A percentile compares a stretch with the other conserved stretches of the same genome.
Conservation (phyloP, 805 yeast genomes). For the Hanseniaspora thailandica region DNA sequence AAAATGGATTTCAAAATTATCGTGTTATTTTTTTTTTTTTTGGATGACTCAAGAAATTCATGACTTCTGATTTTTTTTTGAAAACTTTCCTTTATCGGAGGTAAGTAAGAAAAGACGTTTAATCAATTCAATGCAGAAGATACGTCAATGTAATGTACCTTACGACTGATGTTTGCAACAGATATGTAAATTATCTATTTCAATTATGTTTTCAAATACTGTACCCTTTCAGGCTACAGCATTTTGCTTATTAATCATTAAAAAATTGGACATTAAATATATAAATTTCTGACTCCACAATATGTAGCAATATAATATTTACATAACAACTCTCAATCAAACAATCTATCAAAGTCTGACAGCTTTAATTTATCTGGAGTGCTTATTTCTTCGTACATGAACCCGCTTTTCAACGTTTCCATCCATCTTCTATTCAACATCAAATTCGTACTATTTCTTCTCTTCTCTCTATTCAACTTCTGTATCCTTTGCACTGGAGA, state of each 20-base stretch:
- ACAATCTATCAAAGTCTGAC: slow-evolving; percentile 51
- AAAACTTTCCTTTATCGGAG: neutral
- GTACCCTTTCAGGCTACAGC: too few species aligned
- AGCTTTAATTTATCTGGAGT: slow-evolving; percentile 68
- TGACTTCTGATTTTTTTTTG: too few species aligned
- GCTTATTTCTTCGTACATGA: slow-evolving; percentile 63
- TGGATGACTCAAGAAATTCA: neutral
- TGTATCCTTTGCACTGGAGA: slow-evolving; percentile 8
- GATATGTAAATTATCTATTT: too few species aligned
- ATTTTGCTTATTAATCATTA: too few species aligned
- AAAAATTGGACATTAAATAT: neutral
- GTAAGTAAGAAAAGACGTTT: neutral
- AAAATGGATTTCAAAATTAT: neutral
- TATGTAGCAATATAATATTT: neutral
- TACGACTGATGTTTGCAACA: too few species aligned
- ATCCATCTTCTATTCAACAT: slow-evolving; percentile 40
- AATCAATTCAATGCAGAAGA: neutral
- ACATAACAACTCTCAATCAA: slow-evolving; percentile 25
- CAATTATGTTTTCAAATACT: too few species aligned
- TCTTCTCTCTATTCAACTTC: neutral
- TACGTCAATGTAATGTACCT: too few species aligned
- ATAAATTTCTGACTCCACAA: too few species aligned
- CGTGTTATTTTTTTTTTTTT: too few species aligned
- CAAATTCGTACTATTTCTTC: neutral
- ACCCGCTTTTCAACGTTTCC: slow-evolving; percentile 63